Conservation (phyloP, 164 flowering plant species). For the Tinospora cordifolia region DNA sequence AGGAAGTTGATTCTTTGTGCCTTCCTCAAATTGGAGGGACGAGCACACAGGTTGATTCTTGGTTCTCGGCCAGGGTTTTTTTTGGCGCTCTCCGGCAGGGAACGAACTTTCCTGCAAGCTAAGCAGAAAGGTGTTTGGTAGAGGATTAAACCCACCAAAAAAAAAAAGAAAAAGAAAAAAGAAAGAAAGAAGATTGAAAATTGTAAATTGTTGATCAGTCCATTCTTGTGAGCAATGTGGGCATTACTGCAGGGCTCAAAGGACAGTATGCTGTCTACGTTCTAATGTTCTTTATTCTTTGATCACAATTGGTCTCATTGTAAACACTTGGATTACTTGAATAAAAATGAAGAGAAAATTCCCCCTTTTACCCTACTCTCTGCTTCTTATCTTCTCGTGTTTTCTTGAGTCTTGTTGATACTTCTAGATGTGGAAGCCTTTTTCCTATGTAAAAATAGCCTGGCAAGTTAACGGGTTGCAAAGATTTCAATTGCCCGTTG, state of each 20-base stretch:
- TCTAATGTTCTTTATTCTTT: constrained; percentile 38
- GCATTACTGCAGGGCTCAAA: constrained; percentile 21
- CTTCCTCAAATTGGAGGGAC: constrained; percentile 36
- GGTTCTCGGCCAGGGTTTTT: constrained; percentile 38
- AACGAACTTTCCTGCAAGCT: constrained; percentile 3
- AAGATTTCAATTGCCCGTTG: too few relatives aligned
- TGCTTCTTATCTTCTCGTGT: background rate
- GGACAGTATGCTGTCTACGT: constrained; percentile 33
- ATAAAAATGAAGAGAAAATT: constrained; percentile 21
- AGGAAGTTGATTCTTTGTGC: constrained; percentile 47
- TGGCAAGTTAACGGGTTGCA: too few relatives aligned
- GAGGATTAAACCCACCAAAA: too few relatives aligned
- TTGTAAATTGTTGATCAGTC: constrained; percentile 29
- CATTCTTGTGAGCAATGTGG: constrained; percentile 33
- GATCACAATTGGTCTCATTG: constrained; percentile 25
- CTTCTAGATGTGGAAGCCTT: background rate
- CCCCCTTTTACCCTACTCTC: background rate
- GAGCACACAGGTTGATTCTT: constrained; percentile 33
- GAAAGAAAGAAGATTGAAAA: background rate
- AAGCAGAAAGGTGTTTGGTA: constrained; percentile 5
- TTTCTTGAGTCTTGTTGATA: background rate
- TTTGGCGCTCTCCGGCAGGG: constrained; percentile 44
- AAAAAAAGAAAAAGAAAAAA: too few relatives aligned
- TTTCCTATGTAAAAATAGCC: too few relatives aligned
- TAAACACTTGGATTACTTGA: constrained; percentile 18